phyloP scores from a whole-genome alignment of 2,329 filamentous ascomycete species.

The Escovopsis sp. region DNA sequence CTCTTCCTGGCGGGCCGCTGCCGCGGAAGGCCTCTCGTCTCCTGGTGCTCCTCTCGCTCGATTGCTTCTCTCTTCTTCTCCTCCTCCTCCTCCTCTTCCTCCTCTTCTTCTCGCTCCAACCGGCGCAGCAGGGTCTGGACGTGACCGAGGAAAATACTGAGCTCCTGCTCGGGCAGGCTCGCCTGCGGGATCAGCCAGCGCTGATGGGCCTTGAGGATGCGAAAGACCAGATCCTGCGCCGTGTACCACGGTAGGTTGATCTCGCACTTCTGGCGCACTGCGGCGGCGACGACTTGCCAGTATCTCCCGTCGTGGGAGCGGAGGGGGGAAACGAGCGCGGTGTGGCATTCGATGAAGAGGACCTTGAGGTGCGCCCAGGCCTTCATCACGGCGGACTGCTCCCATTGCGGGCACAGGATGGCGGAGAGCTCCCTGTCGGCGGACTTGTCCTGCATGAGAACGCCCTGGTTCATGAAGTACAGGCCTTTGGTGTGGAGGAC shows the following conservation, averaged over 20 bases:
- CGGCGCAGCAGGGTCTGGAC: too few species aligned
- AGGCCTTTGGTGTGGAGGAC: slow-evolving; percentile 4
- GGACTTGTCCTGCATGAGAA: not conserved
- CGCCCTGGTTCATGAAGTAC: not conserved
- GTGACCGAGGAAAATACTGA: too few species aligned
- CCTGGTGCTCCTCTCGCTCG: not conserved
- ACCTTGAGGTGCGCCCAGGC: not conserved
- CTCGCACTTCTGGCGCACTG: not conserved
- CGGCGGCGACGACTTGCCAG: slow-evolving; percentile 1
- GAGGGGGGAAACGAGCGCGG: not conserved
- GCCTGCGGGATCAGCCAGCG: slow-evolving; percentile 5
- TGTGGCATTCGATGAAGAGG: slow-evolving; percentile 4
- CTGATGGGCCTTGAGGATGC: slow-evolving; percentile 6
- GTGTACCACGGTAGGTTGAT: slow-evolving; percentile 1
- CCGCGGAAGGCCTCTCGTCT: not conserved
- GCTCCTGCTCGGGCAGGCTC: not conserved
- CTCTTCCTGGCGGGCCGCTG: not conserved
- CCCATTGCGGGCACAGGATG: slow-evolving; percentile 1
- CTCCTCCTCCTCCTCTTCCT: too few species aligned
- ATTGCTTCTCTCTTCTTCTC: not conserved
- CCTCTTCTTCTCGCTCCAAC: too few species aligned
- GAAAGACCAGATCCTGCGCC: slow-evolving; percentile 1
- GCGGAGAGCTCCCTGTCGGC: slow-evolving; percentile 1
- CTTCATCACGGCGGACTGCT: not conserved
- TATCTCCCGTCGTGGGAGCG: not conserved